Conservation (phyloP, 176 grass and related monocot species). For the Thalia dealbata region DNA sequence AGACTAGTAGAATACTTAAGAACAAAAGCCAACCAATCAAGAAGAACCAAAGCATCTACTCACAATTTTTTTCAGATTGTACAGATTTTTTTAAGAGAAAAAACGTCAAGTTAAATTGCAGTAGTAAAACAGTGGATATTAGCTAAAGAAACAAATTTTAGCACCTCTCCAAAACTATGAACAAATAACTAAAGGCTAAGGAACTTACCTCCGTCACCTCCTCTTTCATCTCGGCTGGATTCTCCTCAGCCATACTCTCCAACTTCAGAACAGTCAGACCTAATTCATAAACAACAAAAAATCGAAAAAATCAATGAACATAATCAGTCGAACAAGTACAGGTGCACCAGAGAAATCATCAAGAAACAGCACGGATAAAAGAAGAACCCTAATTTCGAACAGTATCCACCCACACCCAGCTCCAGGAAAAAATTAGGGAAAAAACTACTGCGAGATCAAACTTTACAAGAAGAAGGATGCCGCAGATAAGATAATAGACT, state of each 20-base stretch:
- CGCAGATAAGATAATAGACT: too few relatives aligned
- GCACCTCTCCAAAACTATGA: neutral
- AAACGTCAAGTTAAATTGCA: too few relatives aligned
- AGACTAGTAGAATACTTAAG: neutral
- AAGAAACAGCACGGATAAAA: too few relatives aligned
- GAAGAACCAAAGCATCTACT: neutral
- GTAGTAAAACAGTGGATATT: neutral
- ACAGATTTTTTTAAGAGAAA: neutral
- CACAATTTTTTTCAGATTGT: neutral
- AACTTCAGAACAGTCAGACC: neutral
- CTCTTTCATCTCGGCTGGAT: conserved; percentile 34
- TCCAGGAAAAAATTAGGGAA: neutral
- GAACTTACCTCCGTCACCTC: conserved; percentile 31
- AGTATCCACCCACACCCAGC: neutral
- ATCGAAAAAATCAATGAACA: neutral
- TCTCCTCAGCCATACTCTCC: conserved; percentile 34
- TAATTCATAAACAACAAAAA: neutral
- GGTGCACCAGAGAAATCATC: neutral
- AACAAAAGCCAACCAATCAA: neutral
- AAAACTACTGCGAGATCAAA: neutral
- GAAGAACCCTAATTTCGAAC: neutral
- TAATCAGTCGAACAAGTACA: neutral
- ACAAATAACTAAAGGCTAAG: neutral
- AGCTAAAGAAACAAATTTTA: neutral
- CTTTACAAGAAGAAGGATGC: too few relatives aligned